A percentile compares a stretch with the other conserved stretches of the same genome.
Conservation (phyloP, 1,284 basidiomycete species). For the Ceratobasidium sp. region DNA sequence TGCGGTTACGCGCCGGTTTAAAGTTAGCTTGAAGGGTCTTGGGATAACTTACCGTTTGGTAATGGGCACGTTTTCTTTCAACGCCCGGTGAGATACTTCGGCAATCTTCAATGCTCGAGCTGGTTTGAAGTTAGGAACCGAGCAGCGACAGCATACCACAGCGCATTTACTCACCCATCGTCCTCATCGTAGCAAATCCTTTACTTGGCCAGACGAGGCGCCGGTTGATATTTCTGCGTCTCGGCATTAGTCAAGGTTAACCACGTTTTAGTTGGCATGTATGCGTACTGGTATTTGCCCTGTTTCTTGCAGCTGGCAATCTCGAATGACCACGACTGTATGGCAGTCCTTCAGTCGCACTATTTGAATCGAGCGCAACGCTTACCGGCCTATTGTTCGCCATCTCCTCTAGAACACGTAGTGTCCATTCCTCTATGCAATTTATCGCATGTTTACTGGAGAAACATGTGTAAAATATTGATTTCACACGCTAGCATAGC, state of each 20-base stretch:
- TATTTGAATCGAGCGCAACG: background rate
- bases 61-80: slow-evolving; percentile 66
- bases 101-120: slow-evolving; percentile 75
- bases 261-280: background rate
- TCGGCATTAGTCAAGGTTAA: background rate
- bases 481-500: background rate
- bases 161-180: slow-evolving; percentile 11
- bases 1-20: slow-evolving; percentile 54
- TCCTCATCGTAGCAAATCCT: slow-evolving; percentile 26
- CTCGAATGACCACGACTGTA: slow-evolving; percentile 19
- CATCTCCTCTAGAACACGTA: slow-evolving; percentile 45
- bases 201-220: slow-evolving; percentile 40
- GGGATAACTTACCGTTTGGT: slow-evolving; percentile 73
- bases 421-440: slow-evolving; percentile 32
- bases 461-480: background rate
- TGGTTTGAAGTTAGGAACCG: slow-evolving; percentile 53
- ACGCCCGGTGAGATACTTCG: slow-evolving; percentile 74
- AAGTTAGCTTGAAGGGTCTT: background rate
- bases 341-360: background rate
- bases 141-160: background rate
- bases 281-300: slow-evolving; percentile 25
- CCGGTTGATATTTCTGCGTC: background rate
- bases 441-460: slow-evolving; percentile 30
- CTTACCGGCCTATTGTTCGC: slow-evolving; percentile 35
- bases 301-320: slow-evolving; percentile 21